Evolutionary conservation across 345 rosid species (phyloP), one percentile per base, ranked within the genome.

Genomic region (Rhodamnia argentea): DNA sequence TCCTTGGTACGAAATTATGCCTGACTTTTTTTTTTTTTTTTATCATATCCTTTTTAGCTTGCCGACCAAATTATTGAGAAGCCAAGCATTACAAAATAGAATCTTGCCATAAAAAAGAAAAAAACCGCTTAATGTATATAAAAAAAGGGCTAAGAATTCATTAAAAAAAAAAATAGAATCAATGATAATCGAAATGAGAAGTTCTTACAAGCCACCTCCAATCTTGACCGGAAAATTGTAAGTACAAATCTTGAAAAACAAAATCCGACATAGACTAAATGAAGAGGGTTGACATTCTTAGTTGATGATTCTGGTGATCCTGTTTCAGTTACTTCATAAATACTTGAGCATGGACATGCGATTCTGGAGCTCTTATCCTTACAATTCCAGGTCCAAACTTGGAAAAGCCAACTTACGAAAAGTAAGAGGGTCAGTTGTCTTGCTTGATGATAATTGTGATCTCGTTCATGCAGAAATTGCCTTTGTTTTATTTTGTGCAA

Each of bases 161-260:
- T 14, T 14, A 3, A 62, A 62, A 29, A 15, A n/a, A 62, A 2
- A 29, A 2, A 62, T 15, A n/a, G 37, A 62, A 23, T 29, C 75
- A 7, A 62, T 29, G 42, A 62, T 29, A 62, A 64, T 54, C 27
- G 13, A 54, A 37, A 55, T 13, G 4, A 29, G 86, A 85, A 27
- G 62, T 54, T 85, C 54, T 26, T 78, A 13, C 86, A 85, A 78
- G 57, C 47, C 75, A 76, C 87, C 84, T 76, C 32, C 84, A 85
- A 75, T 85, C 18, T 55, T 78, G 87, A 76, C 84, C 27, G 82
- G 52, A 76, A 78, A 85, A 78, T 78, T 85, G 13, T 7, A 47
- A 76, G 70, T 42, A 13, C 53, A 37, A 26, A 14, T 29, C 16
- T 74, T 51, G 26, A 20, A 74, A 70, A 62, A n/a, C 5, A 13